Evolutionary conservation across 495 filamentous ascomycete genomes (phyloP), one percentile per base, ranked within the genome.

Genomic region (Xylaria castorea): DNA sequence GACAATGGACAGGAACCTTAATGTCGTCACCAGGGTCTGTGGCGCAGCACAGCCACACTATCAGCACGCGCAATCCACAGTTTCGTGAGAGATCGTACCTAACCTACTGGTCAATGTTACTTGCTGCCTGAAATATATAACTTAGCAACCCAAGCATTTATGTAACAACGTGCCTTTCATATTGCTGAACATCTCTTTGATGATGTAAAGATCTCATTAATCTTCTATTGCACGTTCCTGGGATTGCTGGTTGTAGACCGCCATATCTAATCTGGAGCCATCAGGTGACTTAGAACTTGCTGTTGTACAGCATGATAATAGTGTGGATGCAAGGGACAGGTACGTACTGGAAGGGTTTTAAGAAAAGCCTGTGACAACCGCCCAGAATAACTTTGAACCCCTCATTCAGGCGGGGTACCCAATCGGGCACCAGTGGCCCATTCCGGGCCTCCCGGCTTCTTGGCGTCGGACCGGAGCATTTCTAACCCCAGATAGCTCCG

Each of bases 21-120:
- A 61, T 61, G 58, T 38, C 61, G 61, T 64, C 61, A 64, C 61
- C 12, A 44, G 61, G 61, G 61, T 64, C 61, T 64, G 61, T 64
- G 61, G 61, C 61, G 61, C 61, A 42, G 38, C 61, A 44, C 61
- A 42, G 61, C 61, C 61, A 64, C 61, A 64, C 22, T 11, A 0
- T 44, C 9, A 20, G 14, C 18, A 44, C 61, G 25, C 38, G 36
- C 20, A 44, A 42, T 27, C n/a, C n/a, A 6, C 60, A 25, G n/a
- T n/a, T n/a, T n/a, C n/a, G n/a, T n/a, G n/a, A n/a, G n/a, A n/a
- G n/a, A n/a, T n/a, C n/a, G n/a, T n/a, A n/a, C n/a, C n/a, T n/a
- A n/a, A n/a, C n/a, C n/a, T n/a, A n/a, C n/a, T n/a, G n/a, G n/a
- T n/a, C n/a, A n/a, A n/a, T n/a, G n/a, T n/a, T 18, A 46, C 42